Base-by-base conservation (phyloP, 2,329 filamentous ascomycete genomes). In the Claviceps paspali region DNA sequence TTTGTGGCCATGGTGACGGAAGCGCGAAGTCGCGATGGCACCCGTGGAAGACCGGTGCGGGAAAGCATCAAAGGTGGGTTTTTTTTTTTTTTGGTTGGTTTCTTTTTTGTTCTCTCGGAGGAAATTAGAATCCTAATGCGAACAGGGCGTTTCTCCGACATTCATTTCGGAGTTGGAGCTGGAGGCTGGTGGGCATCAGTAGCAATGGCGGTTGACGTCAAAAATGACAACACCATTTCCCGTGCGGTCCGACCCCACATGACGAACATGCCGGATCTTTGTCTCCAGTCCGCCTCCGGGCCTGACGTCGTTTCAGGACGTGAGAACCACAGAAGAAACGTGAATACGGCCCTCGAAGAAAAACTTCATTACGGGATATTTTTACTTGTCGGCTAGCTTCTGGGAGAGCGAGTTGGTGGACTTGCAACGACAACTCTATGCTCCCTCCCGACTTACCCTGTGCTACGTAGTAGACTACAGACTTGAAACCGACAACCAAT, bases 21-120 rank as follows among this genome's bases (percentile, higher is more conserved):
- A 36, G 46, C 43, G 28, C 36, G 39, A 24, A 35, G 44, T 48
- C 51, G 54, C 38, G 48, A 47, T 33, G 50, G 43, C 44, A 49
- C 52, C 52, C 54, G 51, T 37, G 45, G 48, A 10, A 54, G 36
- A 39, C 49, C 46, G 47, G 52, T 48, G 44, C 50, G 47, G 36
- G 47, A 49, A 39, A 61, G 54, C 60, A 63, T 56, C 44, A 51
- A 52, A 38, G 45, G 48, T 43, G 43, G 35, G n/a, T 29, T 19
- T n/a, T 6, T 27, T 28, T 9, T 28, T 9, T n/a, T 38, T 24
- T 8, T 9, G 22, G 14, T 4, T 18, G 21, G 8, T 23, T 5
- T n/a, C n/a, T n/a, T n/a, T n/a, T n/a, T n/a, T n/a, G n/a, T n/a
- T n/a, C n/a, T n/a, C n/a, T n/a, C n/a, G n/a, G n/a, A n/a, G n/a